Evolutionary conservation across 306 rosid genomes (phyloP).

Genomic region (Sechiopsis laciniata): DNA sequence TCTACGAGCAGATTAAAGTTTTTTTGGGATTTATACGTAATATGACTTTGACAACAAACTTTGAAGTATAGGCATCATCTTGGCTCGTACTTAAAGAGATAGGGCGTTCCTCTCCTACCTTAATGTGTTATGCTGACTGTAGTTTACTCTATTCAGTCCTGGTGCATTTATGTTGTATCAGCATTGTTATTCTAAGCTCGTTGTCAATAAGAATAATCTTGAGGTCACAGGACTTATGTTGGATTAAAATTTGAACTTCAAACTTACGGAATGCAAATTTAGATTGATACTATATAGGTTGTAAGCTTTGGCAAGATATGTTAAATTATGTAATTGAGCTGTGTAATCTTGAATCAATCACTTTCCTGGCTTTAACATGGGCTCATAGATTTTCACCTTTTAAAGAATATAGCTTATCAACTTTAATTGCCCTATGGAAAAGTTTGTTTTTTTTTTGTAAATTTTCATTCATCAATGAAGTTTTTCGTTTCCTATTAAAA

Average conservation of each 20-base stretch:
- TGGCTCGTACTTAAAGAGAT: neutral
- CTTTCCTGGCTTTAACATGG: too few species aligned
- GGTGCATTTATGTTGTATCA: neutral
- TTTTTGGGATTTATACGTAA: neutral
- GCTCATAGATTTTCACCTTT: too few species aligned
- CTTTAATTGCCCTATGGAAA: too few species aligned
- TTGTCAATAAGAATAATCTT: neutral
- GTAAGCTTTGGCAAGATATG: neutral
- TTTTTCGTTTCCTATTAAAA: too few species aligned
- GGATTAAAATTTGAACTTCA: neutral
- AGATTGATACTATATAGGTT: neutral
- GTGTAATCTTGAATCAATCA: neutral
- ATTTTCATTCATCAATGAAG: too few species aligned
- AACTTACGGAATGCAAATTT: neutral
- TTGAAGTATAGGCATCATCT: neutral
- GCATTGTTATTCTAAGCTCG: neutral
- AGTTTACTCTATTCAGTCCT: neutral
- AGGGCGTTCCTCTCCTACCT: neutral
- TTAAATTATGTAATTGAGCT: neutral
- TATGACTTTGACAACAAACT: neutral
- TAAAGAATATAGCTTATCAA: too few species aligned
- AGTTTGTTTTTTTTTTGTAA: too few species aligned
- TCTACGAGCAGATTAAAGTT: constrained; percentile 11
- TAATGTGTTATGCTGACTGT: neutral
- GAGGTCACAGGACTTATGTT: neutral